Conservation (phyloP, 805 yeast species). For the Candida silvicultrix region DNA sequence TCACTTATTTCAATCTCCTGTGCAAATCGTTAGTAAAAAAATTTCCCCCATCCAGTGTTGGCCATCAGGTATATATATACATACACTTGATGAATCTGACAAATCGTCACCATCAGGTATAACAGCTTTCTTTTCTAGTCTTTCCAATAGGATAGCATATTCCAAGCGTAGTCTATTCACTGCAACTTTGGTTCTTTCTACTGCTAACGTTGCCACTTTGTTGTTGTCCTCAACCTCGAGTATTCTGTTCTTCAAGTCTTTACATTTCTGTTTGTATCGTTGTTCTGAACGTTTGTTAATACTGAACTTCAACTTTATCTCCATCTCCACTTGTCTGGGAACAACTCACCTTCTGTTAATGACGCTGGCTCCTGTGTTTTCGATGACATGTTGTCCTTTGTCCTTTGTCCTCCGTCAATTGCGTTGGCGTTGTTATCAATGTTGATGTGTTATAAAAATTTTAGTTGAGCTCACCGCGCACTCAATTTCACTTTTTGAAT, state of each 20-base stretch:
- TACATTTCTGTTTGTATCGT: slow-evolving; percentile 57
- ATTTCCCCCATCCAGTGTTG: too few relatives aligned
- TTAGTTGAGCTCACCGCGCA: too few relatives aligned
- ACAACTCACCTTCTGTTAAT: not conserved
- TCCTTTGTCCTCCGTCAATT: too few relatives aligned
- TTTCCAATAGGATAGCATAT: slow-evolving; percentile 72
- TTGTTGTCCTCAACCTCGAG: slow-evolving; percentile 70
- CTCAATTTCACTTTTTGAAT: too few relatives aligned
- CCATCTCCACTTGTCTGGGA: not conserved
- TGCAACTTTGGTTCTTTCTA: slow-evolving; percentile 69
- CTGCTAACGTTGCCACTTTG: slow-evolving; percentile 67
- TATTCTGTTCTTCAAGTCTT: slow-evolving; percentile 63
- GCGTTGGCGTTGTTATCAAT: too few relatives aligned
- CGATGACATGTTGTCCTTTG: not conserved
- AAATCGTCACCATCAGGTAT: slow-evolving; percentile 8
- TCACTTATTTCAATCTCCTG: slow-evolving; percentile 11
- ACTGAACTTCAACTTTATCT: not conserved
- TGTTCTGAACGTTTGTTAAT: slow-evolving; percentile 18
- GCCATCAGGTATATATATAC: slow-evolving; percentile 14
- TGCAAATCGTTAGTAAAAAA: not conserved
- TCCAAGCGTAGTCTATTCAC: slow-evolving; percentile 78
- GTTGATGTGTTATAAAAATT: too few relatives aligned
- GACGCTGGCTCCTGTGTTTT: not conserved
- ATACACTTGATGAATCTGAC: slow-evolving; percentile 1
- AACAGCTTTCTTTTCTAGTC: slow-evolving; percentile 55